A percentile compares a stretch with the other conserved stretches of the same genome.
Conservation (phyloP, 1,284 basidiomycete genomes). For the Rhodotorula mucilaginosa region DNA sequence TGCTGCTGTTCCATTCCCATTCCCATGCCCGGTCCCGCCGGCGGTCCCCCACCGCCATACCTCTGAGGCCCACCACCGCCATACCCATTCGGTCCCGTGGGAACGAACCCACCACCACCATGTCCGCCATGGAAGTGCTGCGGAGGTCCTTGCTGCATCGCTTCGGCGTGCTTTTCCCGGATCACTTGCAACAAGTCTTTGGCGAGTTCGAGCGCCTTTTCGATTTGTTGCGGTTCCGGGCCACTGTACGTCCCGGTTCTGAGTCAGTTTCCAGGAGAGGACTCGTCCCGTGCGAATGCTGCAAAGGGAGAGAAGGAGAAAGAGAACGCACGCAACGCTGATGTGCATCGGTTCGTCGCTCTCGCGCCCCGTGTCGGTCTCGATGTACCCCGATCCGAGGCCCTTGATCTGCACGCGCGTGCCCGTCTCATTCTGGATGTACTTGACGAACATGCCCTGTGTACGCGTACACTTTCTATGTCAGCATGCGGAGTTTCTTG, state of each 20-base stretch:
- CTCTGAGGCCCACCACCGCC: constrained; percentile 10
- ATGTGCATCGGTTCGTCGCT: constrained; percentile 91
- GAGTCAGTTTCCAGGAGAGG: neutral
- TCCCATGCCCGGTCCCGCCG: constrained; percentile 15
- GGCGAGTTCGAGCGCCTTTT: constrained; percentile 79
- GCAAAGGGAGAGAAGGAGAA: neutral
- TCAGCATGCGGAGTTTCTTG: too few relatives aligned
- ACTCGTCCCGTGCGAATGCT: too few relatives aligned
- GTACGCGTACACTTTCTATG: neutral
- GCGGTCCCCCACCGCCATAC: constrained; percentile 5
- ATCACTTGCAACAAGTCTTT: constrained; percentile 87
- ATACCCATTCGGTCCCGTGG: constrained; percentile 2
- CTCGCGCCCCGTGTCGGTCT: constrained; percentile 88
- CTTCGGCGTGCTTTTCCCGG: constrained; percentile 78
- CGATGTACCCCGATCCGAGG: constrained; percentile 88
- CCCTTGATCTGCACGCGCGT: constrained; percentile 99
- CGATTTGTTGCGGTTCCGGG: constrained; percentile 81
- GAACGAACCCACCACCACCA: neutral
- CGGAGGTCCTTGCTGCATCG: constrained; percentile 45
- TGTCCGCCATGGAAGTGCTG: constrained; percentile 16
- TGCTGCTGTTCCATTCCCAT: constrained; percentile 9
- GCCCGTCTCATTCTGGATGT: constrained; percentile 93
- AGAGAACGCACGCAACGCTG: constrained; percentile 70
- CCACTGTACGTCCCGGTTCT: constrained; percentile 57
- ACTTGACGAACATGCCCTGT: constrained; percentile 95